These are phyloP conservation scores for Kurtzmaniella fragi DNA, from an alignment of 805 yeast genomes.

Conservation along the genomic window DNA sequence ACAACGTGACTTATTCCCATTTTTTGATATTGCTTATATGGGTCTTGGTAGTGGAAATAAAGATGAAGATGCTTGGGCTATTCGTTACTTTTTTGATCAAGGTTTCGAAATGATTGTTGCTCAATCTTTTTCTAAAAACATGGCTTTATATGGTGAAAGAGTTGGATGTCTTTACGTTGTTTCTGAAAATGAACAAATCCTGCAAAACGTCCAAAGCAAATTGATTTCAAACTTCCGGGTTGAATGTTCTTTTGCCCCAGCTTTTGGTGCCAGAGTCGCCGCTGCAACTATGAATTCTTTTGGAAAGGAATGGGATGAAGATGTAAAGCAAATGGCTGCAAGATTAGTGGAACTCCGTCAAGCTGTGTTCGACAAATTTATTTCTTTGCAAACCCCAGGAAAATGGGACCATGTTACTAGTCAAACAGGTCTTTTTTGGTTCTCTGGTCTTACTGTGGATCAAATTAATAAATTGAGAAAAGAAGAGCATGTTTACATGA, in stretches of 20 bases:
- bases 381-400: slow-evolving; percentile 37
- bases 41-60: slow-evolving; percentile 53
- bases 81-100: slow-evolving; percentile 27
- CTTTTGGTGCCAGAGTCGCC: slow-evolving; percentile 42
- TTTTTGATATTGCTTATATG: slow-evolving; percentile 40
- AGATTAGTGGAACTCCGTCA: slow-evolving; percentile 30
- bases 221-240: slow-evolving; percentile 30
- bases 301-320: slow-evolving; percentile 28
- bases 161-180: slow-evolving; percentile 34
- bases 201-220: slow-evolving; percentile 13
- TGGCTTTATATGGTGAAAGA: slow-evolving; percentile 39
- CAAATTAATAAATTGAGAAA: slow-evolving; percentile 28
- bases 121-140: slow-evolving; percentile 37
- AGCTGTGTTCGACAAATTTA: slow-evolving; percentile 22
- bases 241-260: slow-evolving; percentile 44
- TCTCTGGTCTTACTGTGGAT: slow-evolving; percentile 30
- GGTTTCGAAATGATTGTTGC: slow-evolving; percentile 40
- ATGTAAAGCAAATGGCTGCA: slow-evolving; percentile 23
- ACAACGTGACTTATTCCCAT: slow-evolving; percentile 19
- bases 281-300: slow-evolving; percentile 24
- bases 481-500: slow-evolving; percentile 35
- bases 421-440: slow-evolving; percentile 89
- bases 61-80: slow-evolving; percentile 44
- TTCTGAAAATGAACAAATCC: slow-evolving; percentile 8
- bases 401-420: slow-evolving; percentile 85